These are phyloP conservation scores for Blepharisma japonicum DNA, from an alignment of 73 alveolate species.

Conservation along the genomic window DNA sequence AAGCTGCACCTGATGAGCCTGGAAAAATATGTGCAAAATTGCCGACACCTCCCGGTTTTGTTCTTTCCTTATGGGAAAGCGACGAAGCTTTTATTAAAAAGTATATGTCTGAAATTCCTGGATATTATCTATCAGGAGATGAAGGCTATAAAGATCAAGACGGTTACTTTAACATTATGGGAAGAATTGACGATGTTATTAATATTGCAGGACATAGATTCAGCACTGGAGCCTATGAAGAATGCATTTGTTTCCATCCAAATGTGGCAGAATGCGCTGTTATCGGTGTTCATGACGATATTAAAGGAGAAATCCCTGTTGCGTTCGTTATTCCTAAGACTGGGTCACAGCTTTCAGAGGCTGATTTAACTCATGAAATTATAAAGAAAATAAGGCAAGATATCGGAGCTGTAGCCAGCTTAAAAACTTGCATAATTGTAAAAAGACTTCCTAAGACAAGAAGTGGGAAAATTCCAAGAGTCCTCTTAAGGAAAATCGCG, in stretches of 20 bases:
- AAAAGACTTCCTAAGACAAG: slow-evolving; percentile 96
- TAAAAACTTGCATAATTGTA: slow-evolving; percentile 70
- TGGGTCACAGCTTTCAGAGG: slow-evolving; percentile 46
- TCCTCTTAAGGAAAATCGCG: slow-evolving; percentile 64
- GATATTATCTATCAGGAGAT: slow-evolving; percentile 95
- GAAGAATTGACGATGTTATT: slow-evolving; percentile 86
- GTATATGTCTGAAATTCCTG: slow-evolving; percentile 89
- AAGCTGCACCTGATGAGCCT: slow-evolving; percentile 63
- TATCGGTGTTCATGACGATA: slow-evolving; percentile 82
- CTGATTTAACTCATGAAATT: slow-evolving; percentile 56
- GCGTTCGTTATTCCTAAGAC: slow-evolving; percentile 86
- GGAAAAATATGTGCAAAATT: slow-evolving; percentile 89
- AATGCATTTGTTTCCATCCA: slow-evolving; percentile 65
- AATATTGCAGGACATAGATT: slow-evolving; percentile 91
- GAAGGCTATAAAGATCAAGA: slow-evolving; percentile 78
- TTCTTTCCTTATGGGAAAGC: slow-evolving; percentile 86
- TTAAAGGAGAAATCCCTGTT: slow-evolving; percentile 95
- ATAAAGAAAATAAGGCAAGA: slow-evolving; percentile 61
- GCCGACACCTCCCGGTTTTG: slow-evolving; percentile 97
- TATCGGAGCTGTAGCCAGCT: slow-evolving; percentile 92
- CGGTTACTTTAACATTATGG: slow-evolving; percentile 76
- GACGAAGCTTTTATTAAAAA: slow-evolving; percentile 91
- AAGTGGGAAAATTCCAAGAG: slow-evolving; percentile 93
- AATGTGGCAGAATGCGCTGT: slow-evolving; percentile 96
- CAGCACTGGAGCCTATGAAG: slow-evolving; percentile 85